Evolutionary conservation across 1,139 yeast species (phyloP).

Genomic region (Saccharomyces hybrid): DNA sequence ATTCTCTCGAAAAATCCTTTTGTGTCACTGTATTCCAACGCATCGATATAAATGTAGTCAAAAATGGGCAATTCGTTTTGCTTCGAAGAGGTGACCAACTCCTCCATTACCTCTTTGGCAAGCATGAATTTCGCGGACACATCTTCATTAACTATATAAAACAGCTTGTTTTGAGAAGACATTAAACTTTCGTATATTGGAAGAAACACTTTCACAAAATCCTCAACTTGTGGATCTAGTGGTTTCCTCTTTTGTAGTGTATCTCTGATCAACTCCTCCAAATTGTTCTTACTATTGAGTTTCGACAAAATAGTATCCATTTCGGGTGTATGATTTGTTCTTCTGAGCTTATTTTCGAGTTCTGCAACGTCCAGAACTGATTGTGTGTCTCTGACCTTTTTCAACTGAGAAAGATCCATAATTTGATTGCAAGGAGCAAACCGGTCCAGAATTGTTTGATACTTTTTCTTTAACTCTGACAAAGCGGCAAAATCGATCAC

Average conservation of each 20-base stretch:
- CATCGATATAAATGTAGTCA: conserved; percentile 71
- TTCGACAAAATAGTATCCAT: conserved; percentile 1
- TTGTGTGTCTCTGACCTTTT: background rate
- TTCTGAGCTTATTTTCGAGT: conserved; percentile 8
- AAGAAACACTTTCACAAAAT: background rate
- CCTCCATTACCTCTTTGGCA: conserved; percentile 65
- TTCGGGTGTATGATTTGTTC: background rate
- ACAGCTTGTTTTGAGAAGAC: conserved; percentile 38
- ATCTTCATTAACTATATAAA: conserved; percentile 83
- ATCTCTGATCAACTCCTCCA: background rate
- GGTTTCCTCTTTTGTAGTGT: background rate
- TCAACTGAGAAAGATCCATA: background rate
- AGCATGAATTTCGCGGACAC: conserved; percentile 93
- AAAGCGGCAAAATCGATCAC: background rate
- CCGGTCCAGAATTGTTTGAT: background rate
- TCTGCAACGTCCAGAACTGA: conserved; percentile 7
- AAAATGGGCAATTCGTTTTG: conserved; percentile 46
- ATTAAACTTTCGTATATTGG: background rate
- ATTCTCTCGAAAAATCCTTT: conserved; percentile 62
- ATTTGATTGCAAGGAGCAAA: background rate
- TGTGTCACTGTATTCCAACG: conserved; percentile 66
- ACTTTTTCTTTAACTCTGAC: background rate
- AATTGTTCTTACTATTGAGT: conserved; percentile 2
- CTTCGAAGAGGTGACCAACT: conserved; percentile 40
- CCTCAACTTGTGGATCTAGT: background rate